These are phyloP conservation scores for Aspergillus sp. DNA, from an alignment of 2,329 filamentous ascomycete species.

Conservation along the genomic window DNA sequence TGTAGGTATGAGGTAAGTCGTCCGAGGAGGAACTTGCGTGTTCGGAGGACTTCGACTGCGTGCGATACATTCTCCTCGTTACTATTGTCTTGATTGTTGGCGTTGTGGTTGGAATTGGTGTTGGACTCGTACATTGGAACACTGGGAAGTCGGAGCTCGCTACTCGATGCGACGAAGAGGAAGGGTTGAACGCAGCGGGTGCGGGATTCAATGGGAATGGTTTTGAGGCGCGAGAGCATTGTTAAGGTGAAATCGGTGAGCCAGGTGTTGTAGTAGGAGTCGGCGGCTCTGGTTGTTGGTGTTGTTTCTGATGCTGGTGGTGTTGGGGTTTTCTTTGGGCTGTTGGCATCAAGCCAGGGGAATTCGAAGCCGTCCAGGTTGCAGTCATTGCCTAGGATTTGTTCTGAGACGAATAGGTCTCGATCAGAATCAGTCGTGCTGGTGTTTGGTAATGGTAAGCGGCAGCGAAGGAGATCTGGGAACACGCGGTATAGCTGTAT, in stretches of 20 bases:
- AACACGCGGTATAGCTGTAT: constrained; percentile 51
- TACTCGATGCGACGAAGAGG: constrained; percentile 45
- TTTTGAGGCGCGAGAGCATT: constrained; percentile 44
- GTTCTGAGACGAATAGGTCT: constrained; percentile 18
- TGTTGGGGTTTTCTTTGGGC: neutral
- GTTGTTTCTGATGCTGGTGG: constrained; percentile 5
- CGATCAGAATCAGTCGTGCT: constrained; percentile 18
- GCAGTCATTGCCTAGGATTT: constrained; percentile 14
- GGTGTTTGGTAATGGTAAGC: constrained; percentile 24
- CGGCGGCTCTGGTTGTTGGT: constrained; percentile 21
- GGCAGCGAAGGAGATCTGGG: constrained; percentile 43
- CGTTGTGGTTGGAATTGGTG: constrained; percentile 14
- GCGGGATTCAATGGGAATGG: constrained; percentile 47
- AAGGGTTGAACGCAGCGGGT: constrained; percentile 50
- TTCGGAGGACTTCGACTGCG: constrained; percentile 42
- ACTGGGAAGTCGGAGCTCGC: constrained; percentile 40
- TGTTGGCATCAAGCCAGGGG: neutral
- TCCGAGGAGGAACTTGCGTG: constrained; percentile 44
- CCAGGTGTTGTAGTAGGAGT: constrained; percentile 30
- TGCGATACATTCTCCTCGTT: constrained; percentile 26
- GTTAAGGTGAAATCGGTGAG: constrained; percentile 47
- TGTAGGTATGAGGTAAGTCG: constrained; percentile 42
- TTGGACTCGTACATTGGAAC: constrained; percentile 16
- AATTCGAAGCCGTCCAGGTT: constrained; percentile 10
- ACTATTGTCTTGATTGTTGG: neutral